Base-by-base conservation (phyloP, 106 monocot genomes). In the Xerophyta viscosa region DNA sequence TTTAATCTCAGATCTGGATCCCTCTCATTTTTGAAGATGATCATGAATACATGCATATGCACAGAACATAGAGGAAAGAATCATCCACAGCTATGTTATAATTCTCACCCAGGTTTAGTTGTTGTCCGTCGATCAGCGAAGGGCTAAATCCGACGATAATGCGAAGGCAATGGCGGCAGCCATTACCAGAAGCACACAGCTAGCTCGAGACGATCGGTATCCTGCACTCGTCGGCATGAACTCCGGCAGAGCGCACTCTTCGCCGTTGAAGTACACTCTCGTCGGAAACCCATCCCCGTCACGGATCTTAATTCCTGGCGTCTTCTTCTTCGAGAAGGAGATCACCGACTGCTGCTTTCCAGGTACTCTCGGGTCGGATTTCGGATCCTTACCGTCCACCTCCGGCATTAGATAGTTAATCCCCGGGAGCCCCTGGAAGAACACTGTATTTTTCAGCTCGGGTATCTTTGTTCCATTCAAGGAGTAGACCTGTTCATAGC, bases 241-340 rank as follows among this genome's bases (percentile, higher is more conserved):
- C 9, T 72, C 72, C 1, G 96, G 96, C 0, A 98, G 60, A 0
- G 89, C 52, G 37, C 96, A 98, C 43, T 98, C 96, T 60, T 86
- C 96, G 0, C 96, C 96, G 17, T 98, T 90, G 54, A 98, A 98
- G 58, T 66, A 82, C 21, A 98, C 68, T 58, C 60, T 76, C 2
- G 74, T 49, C 22, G 96, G 96, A 37, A 98, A 98, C 2, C 96
- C 96, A 23, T 85, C 85, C 14, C 89, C 96, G 12, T 29, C 29
- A 24, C 23, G 36, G 45, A 86, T 60, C 22, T 79, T 31, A 3
- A 86, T 69, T 5, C 66, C 76, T 19, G 71, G 75, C 6, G 79
- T 76, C 8, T 41, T 29, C 57, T 72, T 80, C 76, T 86, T 86
- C 4, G 56, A 63, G 56, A 86, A 86, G 0, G 85, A 86, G 17